Evolutionary conservation across 1,139 yeast species (phyloP), one percentile per base, ranked within the genome.

Genomic region (Arxiozyma slooffiae): DNA sequence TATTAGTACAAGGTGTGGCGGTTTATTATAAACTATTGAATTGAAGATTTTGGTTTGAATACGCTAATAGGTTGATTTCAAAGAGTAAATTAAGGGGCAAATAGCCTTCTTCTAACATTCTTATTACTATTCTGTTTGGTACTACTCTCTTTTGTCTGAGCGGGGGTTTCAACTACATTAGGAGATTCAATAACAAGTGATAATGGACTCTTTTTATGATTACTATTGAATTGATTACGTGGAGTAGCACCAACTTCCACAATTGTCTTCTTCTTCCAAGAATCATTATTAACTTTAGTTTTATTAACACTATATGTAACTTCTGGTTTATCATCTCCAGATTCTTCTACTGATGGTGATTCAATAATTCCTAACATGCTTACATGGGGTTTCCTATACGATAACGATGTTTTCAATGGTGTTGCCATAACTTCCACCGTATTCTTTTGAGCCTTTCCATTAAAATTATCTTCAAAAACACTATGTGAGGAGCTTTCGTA

Each of bases 21-120:
- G n/a, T n/a, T n/a, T n/a, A n/a, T n/a, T n/a, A n/a, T n/a, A n/a
- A n/a, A n/a, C n/a, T n/a, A n/a, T n/a, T n/a, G n/a, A n/a, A n/a
- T n/a, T n/a, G n/a, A n/a, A n/a, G n/a, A n/a, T 11, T 6, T 11
- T 11, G 3, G n/a, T 11, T 23, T 5, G 24, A 9, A 40, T 17
- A n/a, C 21, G 21, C n/a, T n/a, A 26, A 23, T 8, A 23, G 18
- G n/a, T 30, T 16, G 6, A 30, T 30, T 30, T 11, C 14, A 11
- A 11, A n/a, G 5, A 22, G 26, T 41, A 40, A 46, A 37, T 26
- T 54, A 53, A 16, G 69, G 68, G 7, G 67, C 68, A 53, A 70
- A 69, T 22, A 69, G 49, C 20, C 68, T 58, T 56, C 73, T 60
- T 53, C 65, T 64, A 3, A 67, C 70, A 36, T 59, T 63, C 48